phyloP scores from a whole-genome alignment of 2,329 filamentous ascomycete species.

The Sordariomycetes sp. region DNA sequence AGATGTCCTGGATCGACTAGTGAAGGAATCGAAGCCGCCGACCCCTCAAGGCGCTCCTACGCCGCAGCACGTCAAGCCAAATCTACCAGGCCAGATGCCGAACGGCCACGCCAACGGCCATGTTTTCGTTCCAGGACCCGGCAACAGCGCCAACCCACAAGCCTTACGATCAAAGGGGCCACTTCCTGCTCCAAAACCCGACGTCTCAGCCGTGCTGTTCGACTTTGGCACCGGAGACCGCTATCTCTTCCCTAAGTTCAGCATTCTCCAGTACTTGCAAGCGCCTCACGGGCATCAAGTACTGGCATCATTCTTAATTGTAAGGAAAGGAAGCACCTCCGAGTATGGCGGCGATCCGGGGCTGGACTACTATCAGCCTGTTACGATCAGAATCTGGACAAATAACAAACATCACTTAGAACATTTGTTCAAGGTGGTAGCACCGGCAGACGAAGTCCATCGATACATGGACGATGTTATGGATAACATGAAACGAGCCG shows the following conservation, averaged over 20 bases:
- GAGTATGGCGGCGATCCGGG: slow-evolving; percentile 55
- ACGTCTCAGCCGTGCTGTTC: slow-evolving; percentile 58
- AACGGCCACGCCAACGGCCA: slow-evolving; percentile 24
- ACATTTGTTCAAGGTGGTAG: slow-evolving; percentile 50
- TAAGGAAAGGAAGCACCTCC: slow-evolving; percentile 60
- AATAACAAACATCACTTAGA: slow-evolving; percentile 48
- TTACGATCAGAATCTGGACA: slow-evolving; percentile 53
- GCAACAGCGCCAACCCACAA: slow-evolving; percentile 22
- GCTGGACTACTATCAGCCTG: slow-evolving; percentile 68
- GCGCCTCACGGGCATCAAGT: slow-evolving; percentile 45
- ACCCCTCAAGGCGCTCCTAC: background rate
- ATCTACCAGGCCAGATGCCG: slow-evolving; percentile 6
- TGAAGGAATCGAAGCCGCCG: slow-evolving; percentile 29
- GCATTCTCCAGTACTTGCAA: slow-evolving; percentile 59
- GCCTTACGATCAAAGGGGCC: slow-evolving; percentile 53
- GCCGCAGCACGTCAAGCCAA: slow-evolving; percentile 11
- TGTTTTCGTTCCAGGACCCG: no score
- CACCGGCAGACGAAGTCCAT: slow-evolving; percentile 51
- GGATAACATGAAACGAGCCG: slow-evolving; percentile 58
- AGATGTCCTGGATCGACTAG: slow-evolving; percentile 37
- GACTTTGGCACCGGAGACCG: slow-evolving; percentile 68
- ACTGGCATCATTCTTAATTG: slow-evolving; percentile 68
- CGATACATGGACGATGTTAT: slow-evolving; percentile 64
- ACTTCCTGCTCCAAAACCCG: slow-evolving; percentile 42
- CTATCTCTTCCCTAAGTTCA: slow-evolving; percentile 71